Conservation (phyloP, 2,329 filamentous ascomycete genomes). For the Aspergillaceae sp. region DNA sequence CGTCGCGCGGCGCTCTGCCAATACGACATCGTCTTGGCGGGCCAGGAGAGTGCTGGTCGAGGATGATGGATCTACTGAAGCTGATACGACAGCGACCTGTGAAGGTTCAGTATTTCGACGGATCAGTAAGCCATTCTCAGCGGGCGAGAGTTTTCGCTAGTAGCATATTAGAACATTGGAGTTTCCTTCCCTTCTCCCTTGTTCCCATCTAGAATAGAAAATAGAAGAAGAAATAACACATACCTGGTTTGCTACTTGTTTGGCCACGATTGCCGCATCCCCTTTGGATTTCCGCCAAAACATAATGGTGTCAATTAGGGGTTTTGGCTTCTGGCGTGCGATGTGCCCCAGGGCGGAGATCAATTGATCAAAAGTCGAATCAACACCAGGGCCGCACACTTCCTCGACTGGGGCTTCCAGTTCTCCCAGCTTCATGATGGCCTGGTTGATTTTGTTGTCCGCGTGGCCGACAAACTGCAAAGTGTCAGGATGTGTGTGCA, state of each 20-base stretch:
- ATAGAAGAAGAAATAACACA: constrained; percentile 2
- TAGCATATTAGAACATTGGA: neutral
- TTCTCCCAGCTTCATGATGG: constrained; percentile 69
- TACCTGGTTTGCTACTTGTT: constrained; percentile 31
- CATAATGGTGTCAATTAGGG: constrained; percentile 95
- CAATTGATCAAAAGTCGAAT: constrained; percentile 84
- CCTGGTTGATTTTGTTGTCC: constrained; percentile 91
- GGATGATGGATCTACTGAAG: constrained; percentile 18
- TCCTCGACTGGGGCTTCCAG: constrained; percentile 76
- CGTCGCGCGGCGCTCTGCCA: constrained; percentile 81
- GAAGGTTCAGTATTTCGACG: constrained; percentile 68
- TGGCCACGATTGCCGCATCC: constrained; percentile 68
- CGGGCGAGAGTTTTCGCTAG: constrained; percentile 25
- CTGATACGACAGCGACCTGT: constrained; percentile 34
- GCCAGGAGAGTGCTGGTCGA: constrained; percentile 29
- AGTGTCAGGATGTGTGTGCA: constrained; percentile 22
- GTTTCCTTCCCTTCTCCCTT: no score
- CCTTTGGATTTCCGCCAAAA: constrained; percentile 95
- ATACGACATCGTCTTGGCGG: constrained; percentile 61
- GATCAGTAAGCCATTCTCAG: constrained; percentile 43
- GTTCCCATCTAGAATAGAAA: no score
- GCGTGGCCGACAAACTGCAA: constrained; percentile 79
- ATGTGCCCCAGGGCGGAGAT: constrained; percentile 91
- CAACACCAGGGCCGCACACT: constrained; percentile 82
- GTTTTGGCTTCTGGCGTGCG: constrained; percentile 85